These are phyloP conservation scores for Blastobotrys raffinosifermentans DNA, from an alignment of 1,139 yeast genomes.

Conservation along the genomic window DNA sequence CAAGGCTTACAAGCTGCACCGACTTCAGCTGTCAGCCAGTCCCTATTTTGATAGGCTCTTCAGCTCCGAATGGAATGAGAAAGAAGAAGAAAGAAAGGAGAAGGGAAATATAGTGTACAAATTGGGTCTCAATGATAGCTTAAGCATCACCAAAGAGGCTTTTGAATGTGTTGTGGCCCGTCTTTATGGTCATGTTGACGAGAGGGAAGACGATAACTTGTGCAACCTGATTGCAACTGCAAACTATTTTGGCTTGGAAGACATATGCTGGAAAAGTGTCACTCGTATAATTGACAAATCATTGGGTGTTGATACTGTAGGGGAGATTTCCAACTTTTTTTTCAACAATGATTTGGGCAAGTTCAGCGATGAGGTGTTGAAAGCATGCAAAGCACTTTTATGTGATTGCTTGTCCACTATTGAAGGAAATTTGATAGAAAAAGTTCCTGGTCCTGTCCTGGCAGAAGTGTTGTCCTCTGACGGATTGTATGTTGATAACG, in stretches of 20 bases:
- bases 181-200: conserved; percentile 40
- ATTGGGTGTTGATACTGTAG: conserved; percentile 35
- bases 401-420: conserved; percentile 44
- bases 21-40: conserved; percentile 41
- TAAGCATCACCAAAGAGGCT: conserved; percentile 40
- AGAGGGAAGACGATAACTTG: conserved; percentile 28
- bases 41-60: conserved; percentile 44
- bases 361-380: conserved; percentile 40
- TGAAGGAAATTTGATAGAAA: no score
- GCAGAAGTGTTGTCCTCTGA: conserved; percentile 43
- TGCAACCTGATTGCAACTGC: conserved; percentile 44
- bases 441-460: conserved; percentile 39
- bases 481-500: conserved; percentile 38
- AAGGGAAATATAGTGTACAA: no score
- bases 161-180: conserved; percentile 42
- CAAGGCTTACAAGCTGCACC: conserved; percentile 39
- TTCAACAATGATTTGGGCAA: conserved; percentile 39
- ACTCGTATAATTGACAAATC: conserved; percentile 34
- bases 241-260: conserved; percentile 42
- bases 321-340: conserved; percentile 39
- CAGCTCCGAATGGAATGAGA: conserved; percentile 39
- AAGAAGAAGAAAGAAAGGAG: conserved; percentile 32
- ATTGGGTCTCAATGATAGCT: no score
- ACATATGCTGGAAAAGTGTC: conserved; percentile 41
- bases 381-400: conserved; percentile 42